phyloP scores from a whole-genome alignment of 306 rosid species.

The Acacia acuminata region DNA sequence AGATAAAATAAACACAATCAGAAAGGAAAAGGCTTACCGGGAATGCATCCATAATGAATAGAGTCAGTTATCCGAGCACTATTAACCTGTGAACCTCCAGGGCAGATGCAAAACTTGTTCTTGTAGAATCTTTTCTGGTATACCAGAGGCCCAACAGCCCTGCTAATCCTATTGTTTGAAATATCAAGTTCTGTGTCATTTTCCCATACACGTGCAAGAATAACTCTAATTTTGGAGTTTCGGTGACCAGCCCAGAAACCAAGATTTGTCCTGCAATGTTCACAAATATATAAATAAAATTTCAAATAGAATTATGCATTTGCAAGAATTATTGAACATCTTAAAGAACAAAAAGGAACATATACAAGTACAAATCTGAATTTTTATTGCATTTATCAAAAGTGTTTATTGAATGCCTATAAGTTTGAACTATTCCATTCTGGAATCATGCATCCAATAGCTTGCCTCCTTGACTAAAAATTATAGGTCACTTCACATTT shows the following conservation, averaged over 20 bases:
- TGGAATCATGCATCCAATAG: not conserved
- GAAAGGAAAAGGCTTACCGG: constrained; percentile 57
- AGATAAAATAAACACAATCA: not conserved
- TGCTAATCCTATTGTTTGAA: constrained; percentile 82
- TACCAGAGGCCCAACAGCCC: constrained; percentile 79
- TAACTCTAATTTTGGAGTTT: constrained; percentile 93
- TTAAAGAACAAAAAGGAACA: constrained; percentile 9
- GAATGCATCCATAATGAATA: constrained; percentile 97
- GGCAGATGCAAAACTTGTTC: constrained; percentile 92
- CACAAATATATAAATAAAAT: constrained; percentile 15
- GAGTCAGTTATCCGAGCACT: constrained; percentile 96
- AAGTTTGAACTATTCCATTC: constrained; percentile 2
- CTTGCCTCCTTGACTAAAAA: not conserved
- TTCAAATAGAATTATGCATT: constrained; percentile 19
- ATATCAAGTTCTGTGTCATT: constrained; percentile 95
- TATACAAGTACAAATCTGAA: not conserved
- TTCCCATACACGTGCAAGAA: constrained; percentile 93
- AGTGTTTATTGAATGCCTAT: not conserved
- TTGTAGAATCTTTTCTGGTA: constrained; percentile 89
- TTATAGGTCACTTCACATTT: not conserved
- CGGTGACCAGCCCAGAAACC: constrained; percentile 99
- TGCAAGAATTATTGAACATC: constrained; percentile 14
- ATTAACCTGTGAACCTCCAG: constrained; percentile 98
- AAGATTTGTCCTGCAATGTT: constrained; percentile 74
- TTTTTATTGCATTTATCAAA: constrained; percentile 14